Percentiles rank a stretch among this genome's conserved stretches.
These are phyloP conservation scores for Arxiozyma telluris DNA, from an alignment of 1,139 yeast species.

Conservation along the genomic window DNA sequence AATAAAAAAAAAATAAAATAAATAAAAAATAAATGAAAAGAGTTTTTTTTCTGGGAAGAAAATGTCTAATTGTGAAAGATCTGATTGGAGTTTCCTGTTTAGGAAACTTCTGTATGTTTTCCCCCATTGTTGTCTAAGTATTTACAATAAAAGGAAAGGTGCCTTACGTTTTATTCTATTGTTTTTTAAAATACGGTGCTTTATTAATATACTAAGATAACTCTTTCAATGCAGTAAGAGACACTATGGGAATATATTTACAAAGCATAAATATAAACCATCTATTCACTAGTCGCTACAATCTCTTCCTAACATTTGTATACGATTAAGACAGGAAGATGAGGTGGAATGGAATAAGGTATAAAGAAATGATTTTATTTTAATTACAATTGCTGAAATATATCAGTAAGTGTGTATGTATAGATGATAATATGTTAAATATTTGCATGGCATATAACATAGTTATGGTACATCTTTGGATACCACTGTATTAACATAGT, in stretches of 20 bases:
- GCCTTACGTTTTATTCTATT: not conserved
- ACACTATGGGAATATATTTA: not conserved
- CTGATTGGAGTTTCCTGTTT: not conserved
- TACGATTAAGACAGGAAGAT: too few species aligned
- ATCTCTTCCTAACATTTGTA: too few species aligned
- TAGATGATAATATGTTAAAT: too few species aligned
- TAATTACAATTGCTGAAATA: not conserved
- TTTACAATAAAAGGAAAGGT: not conserved
- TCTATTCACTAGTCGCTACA: not conserved
- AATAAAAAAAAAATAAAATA: too few species aligned
- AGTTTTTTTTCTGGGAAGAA: too few species aligned
- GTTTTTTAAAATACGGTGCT: too few species aligned
- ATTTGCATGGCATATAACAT: not conserved
- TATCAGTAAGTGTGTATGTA: not conserved
- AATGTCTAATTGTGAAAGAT: not conserved
- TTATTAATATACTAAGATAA: too few species aligned
- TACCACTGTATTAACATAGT: too few species aligned
- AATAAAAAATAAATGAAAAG: too few species aligned
- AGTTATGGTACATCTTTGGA: not conserved
- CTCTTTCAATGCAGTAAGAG: not conserved
- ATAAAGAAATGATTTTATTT: not conserved
- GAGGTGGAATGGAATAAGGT: not conserved
- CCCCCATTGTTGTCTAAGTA: not conserved
- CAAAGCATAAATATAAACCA: not conserved
- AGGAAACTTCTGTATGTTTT: not conserved